A percentile compares a stretch with the other conserved stretches of the same genome.
Conservation (phyloP, 192 early-diverging fungal species). For the Fimicolochytrium jonesii region DNA sequence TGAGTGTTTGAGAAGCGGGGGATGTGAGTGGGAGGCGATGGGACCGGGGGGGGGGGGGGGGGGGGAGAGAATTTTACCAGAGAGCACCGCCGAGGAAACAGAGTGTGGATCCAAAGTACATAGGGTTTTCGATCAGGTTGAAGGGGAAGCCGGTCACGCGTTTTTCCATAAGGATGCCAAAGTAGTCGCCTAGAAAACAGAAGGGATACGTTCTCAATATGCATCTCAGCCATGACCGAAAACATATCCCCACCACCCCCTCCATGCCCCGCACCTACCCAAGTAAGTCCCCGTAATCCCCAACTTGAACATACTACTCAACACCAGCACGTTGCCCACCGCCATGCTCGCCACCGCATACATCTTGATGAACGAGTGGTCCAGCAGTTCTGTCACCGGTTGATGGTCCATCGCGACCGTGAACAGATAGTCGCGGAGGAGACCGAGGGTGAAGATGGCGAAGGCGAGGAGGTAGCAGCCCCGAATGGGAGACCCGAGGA, state of each 20-base stretch:
- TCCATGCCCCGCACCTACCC: conserved; percentile 40
- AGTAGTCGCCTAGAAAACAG: conserved; percentile 72
- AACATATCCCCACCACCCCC: too few species aligned
- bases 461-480: conserved; percentile 81
- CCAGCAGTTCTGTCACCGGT: conserved; percentile 51
- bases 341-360: conserved; percentile 40
- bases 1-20: background rate
- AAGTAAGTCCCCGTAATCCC: conserved; percentile 90
- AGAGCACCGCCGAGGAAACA: conserved; percentile 79
- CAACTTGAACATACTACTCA: conserved; percentile 78
- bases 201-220: too few species aligned
- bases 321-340: conserved; percentile 70
- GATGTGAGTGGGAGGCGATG: background rate
- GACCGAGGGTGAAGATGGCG: conserved; percentile 76
- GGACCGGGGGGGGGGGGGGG: too few species aligned
- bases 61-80: conserved; percentile 41
- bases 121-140: conserved; percentile 89
- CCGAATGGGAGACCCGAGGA: conserved; percentile 63
- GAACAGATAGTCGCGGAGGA: conserved; percentile 78
- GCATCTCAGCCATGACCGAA: too few species aligned
- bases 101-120: conserved; percentile 89
- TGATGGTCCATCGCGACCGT: conserved; percentile 66
- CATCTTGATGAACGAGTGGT: conserved; percentile 39
- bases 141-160: conserved; percentile 88
- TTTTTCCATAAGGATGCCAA: conserved; percentile 80